phyloP scores from a whole-genome alignment of 176 grass and related monocot genomes.

The Juncus inflexus region DNA sequence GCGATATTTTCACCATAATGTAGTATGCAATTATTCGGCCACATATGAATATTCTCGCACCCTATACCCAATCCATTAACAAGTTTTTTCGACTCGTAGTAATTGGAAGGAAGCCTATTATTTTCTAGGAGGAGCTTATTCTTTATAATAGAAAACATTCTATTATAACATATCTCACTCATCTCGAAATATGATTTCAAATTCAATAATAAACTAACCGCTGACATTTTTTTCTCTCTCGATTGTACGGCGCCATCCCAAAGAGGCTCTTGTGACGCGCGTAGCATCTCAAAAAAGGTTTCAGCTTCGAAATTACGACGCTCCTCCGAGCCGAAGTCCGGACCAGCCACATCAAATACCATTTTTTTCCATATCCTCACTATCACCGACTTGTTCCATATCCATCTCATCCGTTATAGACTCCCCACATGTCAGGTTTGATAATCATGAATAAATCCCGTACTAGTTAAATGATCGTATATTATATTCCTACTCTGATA shows the following conservation, averaged over 20 bases:
- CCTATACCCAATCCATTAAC: neutral
- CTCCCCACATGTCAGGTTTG: too few relatives aligned
- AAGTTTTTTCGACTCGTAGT: neutral
- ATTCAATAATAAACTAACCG: neutral
- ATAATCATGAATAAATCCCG: too few relatives aligned
- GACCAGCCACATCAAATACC: too few relatives aligned
- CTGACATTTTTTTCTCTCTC: neutral
- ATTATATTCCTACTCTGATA: too few relatives aligned
- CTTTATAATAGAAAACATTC: neutral
- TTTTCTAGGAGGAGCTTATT: neutral
- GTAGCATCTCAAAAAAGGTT: neutral
- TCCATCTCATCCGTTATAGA: too few relatives aligned
- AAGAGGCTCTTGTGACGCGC: neutral
- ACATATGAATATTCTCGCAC: neutral
- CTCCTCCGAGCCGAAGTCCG: neutral
- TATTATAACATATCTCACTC: neutral
- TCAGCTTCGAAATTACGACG: too few relatives aligned
- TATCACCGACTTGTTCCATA: too few relatives aligned
- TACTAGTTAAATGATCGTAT: too few relatives aligned
- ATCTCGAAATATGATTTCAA: neutral
- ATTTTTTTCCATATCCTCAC: too few relatives aligned
- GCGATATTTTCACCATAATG: constrained; percentile 9
- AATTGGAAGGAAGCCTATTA: neutral
- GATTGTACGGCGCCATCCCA: neutral
- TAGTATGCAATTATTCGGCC: neutral